Conservation (phyloP, 139 green algal species). For the Dunaliella primolecta region DNA sequence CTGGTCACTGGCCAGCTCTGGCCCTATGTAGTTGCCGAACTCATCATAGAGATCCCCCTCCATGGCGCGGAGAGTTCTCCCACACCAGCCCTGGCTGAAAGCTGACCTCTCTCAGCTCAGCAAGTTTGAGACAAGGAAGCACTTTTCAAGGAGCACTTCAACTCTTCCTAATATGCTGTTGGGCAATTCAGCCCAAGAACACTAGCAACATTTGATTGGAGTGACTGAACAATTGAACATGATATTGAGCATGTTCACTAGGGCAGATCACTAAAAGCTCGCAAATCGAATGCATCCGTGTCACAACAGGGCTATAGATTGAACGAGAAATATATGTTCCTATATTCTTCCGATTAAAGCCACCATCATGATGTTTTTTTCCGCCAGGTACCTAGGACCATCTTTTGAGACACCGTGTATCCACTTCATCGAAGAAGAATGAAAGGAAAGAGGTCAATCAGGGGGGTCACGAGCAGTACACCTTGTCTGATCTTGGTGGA, state of each 20-base stretch:
- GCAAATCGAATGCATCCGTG: background rate
- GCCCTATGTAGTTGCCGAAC: slow-evolving; percentile 98
- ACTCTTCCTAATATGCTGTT: background rate
- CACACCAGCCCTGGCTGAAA: too few species aligned
- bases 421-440: too few species aligned
- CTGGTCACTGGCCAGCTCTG: slow-evolving; percentile 77
- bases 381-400: too few species aligned
- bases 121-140: background rate
- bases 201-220: background rate
- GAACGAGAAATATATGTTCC: too few species aligned
- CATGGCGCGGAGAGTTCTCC: background rate
- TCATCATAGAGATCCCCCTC: slow-evolving; percentile 83
- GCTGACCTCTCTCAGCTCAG: too few species aligned
- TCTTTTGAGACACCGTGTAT: too few species aligned
- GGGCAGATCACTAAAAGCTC: background rate
- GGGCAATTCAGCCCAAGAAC: background rate
- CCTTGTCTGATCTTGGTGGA: too few species aligned
- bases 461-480: too few species aligned
- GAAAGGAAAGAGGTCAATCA: too few species aligned
- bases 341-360: too few species aligned
- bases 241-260: background rate
- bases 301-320: background rate
- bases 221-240: background rate
- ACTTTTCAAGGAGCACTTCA: background rate
- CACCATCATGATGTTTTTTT: too few species aligned